A percentile compares a stretch with the other conserved stretches of the same genome.
phyloP scores from a whole-genome alignment of 495 filamentous ascomycete genomes.

The Lepidopterella palustris region DNA sequence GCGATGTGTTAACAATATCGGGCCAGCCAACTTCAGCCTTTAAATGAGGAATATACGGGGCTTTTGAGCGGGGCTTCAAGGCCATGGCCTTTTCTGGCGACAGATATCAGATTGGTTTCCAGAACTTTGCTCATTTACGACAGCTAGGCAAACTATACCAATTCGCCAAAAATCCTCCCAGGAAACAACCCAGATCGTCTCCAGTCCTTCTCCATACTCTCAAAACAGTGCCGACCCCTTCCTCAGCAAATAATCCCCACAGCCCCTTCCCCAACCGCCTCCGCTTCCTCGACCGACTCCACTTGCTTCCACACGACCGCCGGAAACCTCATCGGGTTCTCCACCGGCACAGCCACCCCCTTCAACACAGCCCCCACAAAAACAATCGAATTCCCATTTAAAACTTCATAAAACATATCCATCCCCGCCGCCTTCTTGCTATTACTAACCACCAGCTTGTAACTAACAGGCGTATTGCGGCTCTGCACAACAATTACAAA shows the following conservation, averaged over 20 bases:
- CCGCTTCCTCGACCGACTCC: slow-evolving; percentile 9
- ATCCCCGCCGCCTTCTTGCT: slow-evolving; percentile 20
- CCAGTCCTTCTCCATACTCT: too few species aligned
- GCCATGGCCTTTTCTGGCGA: too few species aligned
- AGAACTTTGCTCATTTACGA: too few species aligned
- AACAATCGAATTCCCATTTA: slow-evolving; percentile 12
- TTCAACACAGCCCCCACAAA: slow-evolving; percentile 15
- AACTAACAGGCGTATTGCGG: not conserved
- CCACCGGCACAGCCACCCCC: not conserved
- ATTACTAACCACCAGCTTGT: slow-evolving; percentile 13
- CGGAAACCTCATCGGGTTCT: not conserved
- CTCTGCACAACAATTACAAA: slow-evolving; percentile 17
- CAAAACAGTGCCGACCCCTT: too few species aligned
- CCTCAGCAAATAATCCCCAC: slow-evolving; percentile 16
- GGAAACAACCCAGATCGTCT: too few species aligned
- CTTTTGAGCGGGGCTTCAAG: too few species aligned
- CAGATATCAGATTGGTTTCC: too few species aligned
- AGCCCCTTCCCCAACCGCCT: slow-evolving; percentile 5
- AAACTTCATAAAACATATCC: slow-evolving; percentile 13
- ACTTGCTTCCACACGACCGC: slow-evolving; percentile 8
- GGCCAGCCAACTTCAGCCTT: too few species aligned
- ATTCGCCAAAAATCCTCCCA: too few species aligned
- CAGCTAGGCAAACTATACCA: too few species aligned
- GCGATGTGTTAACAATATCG: too few species aligned
- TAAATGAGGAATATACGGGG: too few species aligned